These are phyloP conservation scores for Phytomonas sp. DNA, from an alignment of 208 protist genomes.

Conservation along the genomic window DNA sequence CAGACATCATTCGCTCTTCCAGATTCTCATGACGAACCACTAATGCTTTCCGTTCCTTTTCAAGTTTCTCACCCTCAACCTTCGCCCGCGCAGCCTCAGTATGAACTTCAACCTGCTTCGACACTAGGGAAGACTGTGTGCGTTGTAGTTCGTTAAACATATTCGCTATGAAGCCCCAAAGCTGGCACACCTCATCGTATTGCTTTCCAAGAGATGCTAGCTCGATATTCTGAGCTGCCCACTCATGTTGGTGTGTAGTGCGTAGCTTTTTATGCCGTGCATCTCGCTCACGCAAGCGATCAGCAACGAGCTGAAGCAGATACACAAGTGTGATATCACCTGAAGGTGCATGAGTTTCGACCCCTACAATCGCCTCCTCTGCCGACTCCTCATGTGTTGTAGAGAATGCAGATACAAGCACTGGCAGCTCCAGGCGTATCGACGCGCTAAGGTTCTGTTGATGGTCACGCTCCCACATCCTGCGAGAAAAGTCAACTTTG, in stretches of 20 bases:
- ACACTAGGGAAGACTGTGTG: not conserved
- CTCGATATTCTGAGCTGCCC: not conserved
- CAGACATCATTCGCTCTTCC: not conserved
- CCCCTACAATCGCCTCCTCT: not conserved
- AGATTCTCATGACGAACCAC: not conserved
- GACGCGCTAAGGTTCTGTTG: conserved; percentile 5
- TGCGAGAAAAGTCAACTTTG: conserved; percentile 8
- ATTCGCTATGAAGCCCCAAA: not conserved
- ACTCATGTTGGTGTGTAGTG: not conserved
- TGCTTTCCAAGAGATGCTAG: not conserved
- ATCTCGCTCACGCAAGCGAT: not conserved
- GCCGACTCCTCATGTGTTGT: not conserved
- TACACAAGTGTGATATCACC: not conserved
- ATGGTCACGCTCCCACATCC: conserved; percentile 10
- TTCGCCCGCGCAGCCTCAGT: not conserved
- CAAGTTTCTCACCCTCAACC: not conserved
- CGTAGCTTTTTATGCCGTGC: not conserved
- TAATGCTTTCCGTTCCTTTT: not conserved
- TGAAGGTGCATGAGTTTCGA: not conserved
- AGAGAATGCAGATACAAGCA: not conserved
- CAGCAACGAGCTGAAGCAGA: not conserved
- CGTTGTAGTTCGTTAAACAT: not conserved
- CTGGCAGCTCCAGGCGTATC: not conserved
- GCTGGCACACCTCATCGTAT: not conserved
- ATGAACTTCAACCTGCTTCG: not conserved